Evolutionary conservation across 163 green algal genomes (phyloP).

Genomic region (Volvox carteri): DNA sequence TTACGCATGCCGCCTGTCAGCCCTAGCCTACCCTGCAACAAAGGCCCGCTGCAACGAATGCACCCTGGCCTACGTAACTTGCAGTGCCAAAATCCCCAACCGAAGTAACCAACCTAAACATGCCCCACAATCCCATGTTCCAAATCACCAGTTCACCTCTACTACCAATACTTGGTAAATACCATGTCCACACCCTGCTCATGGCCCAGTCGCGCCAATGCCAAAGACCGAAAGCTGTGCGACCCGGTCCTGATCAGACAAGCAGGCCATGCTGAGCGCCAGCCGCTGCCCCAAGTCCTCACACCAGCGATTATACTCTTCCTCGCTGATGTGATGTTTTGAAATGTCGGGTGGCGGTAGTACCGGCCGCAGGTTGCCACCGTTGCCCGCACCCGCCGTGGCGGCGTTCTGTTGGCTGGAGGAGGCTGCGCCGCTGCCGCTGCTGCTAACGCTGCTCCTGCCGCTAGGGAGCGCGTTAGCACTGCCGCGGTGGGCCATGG

Average conservation of each 20-base stretch:
- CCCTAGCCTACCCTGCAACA: too few relatives aligned
- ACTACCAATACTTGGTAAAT: too few relatives aligned
- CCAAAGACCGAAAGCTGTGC: conserved; percentile 39
- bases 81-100: too few relatives aligned
- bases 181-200: too few relatives aligned
- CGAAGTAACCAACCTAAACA: too few relatives aligned
- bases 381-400: background rate
- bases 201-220: background rate
- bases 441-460: conserved; percentile 1
- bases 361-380: background rate
- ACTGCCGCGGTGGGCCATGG: background rate
- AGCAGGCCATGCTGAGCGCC: conserved; percentile 17
- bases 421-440: background rate
- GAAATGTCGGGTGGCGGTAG: conserved; percentile 32
- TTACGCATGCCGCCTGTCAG: too few relatives aligned
- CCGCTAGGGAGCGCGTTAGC: background rate
- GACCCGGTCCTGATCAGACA: background rate
- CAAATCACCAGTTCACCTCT: too few relatives aligned
- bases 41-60: too few relatives aligned
- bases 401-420: background rate
- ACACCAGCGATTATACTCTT: conserved; percentile 25
- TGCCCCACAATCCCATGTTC: too few relatives aligned
- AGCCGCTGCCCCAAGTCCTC: conserved; percentile 36
- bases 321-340: conserved; percentile 15
- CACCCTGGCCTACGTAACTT: too few relatives aligned